Evolutionary conservation across 768 basidiomycete genomes (phyloP), one percentile per base, ranked within the genome.

Genomic region (Fomitopsis pulvina): DNA sequence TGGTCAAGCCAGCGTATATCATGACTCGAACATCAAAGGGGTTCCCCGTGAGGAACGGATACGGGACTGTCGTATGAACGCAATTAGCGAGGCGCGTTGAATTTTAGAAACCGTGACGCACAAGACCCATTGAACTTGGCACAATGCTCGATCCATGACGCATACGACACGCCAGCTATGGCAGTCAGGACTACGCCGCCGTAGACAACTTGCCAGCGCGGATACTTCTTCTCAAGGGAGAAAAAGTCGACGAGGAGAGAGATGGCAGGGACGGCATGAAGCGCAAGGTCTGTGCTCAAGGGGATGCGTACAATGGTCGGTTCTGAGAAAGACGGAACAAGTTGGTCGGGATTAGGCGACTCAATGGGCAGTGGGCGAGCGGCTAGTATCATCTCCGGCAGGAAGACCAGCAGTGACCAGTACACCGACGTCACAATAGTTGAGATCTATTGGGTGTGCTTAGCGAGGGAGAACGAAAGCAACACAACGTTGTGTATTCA

Each of bases 1-100:
- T 46, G 0, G 76, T 72, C 1, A 78, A 73, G 5, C 66, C 72
- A 28, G 61, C 59, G 65, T 92, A 92, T 30, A 91, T 87, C 6
- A 62, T 65, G 11, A 82, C 53, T 12, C 88, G 76, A 26, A 71
- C 65, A 7, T 59, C 54, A 18, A 81, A 67, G 0, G 78, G 67
- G 59, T 75, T 82, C 16, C 81, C 56, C 0, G 81, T 87, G 51
- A 92, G 70, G 69, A 92, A 92, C 0, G 90, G 90, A 66, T 92
- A 92, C 24, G 89, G 87, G 68, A 90, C 86, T 87, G 49, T 4
- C 14, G 34, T 20, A 30, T 39, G 27, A 25, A 53, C 27, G 50
- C 42, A 27, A 45, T 59, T 14, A 44, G 37, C 18, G 26, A 10
- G 38, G 32, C 25, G 34, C 11, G 34, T 20, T 20, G 40, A 25